These are phyloP conservation scores for Kondoa malvinella DNA, from an alignment of 768 basidiomycete species.

Conservation along the genomic window DNA sequence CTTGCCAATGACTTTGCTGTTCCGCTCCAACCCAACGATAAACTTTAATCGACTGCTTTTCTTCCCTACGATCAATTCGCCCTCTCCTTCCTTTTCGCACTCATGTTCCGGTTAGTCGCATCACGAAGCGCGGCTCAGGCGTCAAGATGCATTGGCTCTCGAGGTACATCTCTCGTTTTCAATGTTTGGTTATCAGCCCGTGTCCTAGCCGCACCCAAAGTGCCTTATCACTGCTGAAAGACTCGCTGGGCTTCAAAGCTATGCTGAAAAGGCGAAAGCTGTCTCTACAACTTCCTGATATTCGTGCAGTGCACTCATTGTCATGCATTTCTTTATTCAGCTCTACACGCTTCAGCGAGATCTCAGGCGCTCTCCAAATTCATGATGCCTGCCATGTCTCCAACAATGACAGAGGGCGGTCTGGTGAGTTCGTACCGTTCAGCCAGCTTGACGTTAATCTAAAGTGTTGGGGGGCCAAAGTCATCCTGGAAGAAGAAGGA, in stretches of 20 bases:
- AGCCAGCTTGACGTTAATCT: not conserved
- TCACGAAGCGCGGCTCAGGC: not conserved
- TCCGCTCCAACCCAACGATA: no score
- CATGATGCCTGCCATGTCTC: constrained; percentile 96
- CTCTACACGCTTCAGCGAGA: constrained; percentile 59
- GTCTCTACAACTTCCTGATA: not conserved
- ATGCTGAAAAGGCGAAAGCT: no score
- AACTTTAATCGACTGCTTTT: no score
- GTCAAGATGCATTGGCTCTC: not conserved
- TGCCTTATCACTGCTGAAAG: no score
- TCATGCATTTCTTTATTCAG: not conserved
- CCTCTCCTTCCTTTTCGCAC: no score
- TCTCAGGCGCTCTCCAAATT: constrained; percentile 68
- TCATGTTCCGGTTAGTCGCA: not conserved
- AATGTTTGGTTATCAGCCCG: constrained; percentile 39
- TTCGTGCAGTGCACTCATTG: not conserved
- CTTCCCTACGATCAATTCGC: no score
- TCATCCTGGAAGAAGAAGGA: constrained; percentile 79
- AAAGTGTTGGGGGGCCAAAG: not conserved
- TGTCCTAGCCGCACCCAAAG: not conserved
- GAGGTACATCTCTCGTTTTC: not conserved
- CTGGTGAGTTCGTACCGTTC: constrained; percentile 42
- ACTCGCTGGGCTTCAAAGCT: no score
- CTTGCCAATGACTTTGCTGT: no score
- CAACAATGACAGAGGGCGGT: constrained; percentile 98